Base-by-base conservation (phyloP, 2,329 filamentous ascomycete species). In the Pseudocercospora fuligena region DNA sequence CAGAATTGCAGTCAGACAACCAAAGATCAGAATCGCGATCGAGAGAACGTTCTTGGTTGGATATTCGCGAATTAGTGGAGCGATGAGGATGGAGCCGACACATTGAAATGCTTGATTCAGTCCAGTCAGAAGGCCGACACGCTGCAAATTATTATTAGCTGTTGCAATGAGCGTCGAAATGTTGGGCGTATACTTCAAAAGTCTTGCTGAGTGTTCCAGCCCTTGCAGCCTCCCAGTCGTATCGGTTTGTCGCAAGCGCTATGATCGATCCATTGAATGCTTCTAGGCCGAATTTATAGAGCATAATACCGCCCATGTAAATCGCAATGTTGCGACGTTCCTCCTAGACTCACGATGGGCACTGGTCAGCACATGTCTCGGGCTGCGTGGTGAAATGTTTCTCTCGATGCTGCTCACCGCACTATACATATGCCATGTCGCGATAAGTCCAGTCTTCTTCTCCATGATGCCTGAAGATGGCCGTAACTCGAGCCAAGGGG, bases 241-340 rank as follows among this genome's bases (percentile, higher is more conserved):
- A 64, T 62, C 56, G 46, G 27, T 61, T 61, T 8, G 63, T 61
- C 14, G 63, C 63, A 12, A 65, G 51, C 8, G 63, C 58, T 33
- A 65, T 61, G 21, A 65, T 61, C 21, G 59, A 65, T 33, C 59
- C 63, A 21, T 65, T 65, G 59, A 65, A 65, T n/a, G 63, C 63
- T 40, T 65, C 63, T 12, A 65, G 63, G 5, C 58, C 49, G 40
- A 65, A 65, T 36, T 65, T 65, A 49, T 65, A 65, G 31, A 65
- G 51, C 63, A 61, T 65, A 23, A 61, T 58, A 14, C 63, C 57
- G 36, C 19, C 63, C 23, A 65, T 61, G 40, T 65, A 61, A 29
- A 61, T 65, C 9, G 33, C 58, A 27, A 65, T 65, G 29, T 65
- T 61, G 49, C 58, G 47, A 25, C 63, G 29, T 25, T 65, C 58